Evolutionary conservation across 352 stramenopile species (phyloP).

Genomic region (Blastocystis sp.): DNA sequence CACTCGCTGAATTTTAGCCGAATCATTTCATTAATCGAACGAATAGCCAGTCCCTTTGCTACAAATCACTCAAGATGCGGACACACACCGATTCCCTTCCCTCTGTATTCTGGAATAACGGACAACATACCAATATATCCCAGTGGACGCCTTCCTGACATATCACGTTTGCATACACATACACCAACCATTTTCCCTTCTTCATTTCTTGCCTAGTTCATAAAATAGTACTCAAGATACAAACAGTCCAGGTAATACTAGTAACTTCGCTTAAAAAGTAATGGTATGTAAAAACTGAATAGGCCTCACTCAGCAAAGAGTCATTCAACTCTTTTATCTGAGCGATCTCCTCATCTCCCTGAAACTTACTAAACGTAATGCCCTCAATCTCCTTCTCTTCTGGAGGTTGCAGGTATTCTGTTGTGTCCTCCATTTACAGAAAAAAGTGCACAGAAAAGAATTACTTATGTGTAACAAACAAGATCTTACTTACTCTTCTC

Average conservation of each 20-base stretch:
- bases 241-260: conserved; percentile 5
- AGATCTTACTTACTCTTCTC: neutral
- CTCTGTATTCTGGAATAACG: conserved; percentile 7
- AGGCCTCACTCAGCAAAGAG: conserved; percentile 8
- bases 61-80: neutral
- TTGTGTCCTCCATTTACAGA: neutral
- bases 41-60: conserved; percentile 23
- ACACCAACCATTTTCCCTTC: conserved; percentile 23
- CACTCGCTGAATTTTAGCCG: neutral
- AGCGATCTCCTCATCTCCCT: neutral
- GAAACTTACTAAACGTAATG: conserved; percentile 4
- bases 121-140: conserved; percentile 51
- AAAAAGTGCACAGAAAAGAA: neutral
- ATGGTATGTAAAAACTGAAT: conserved; percentile 38
- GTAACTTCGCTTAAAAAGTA: conserved; percentile 19
- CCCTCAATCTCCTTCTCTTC: neutral
- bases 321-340: conserved; percentile 32
- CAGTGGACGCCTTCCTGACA: neutral
- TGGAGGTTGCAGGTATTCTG: neutral
- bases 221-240: neutral
- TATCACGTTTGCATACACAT: conserved; percentile 42
- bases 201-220: conserved; percentile 9
- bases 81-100: conserved; percentile 35
- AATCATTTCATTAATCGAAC: conserved; percentile 43
- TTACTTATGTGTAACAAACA: neutral